Conservation (phyloP, 2,329 filamentous ascomycete genomes). For the Aspergillus japonicus region DNA sequence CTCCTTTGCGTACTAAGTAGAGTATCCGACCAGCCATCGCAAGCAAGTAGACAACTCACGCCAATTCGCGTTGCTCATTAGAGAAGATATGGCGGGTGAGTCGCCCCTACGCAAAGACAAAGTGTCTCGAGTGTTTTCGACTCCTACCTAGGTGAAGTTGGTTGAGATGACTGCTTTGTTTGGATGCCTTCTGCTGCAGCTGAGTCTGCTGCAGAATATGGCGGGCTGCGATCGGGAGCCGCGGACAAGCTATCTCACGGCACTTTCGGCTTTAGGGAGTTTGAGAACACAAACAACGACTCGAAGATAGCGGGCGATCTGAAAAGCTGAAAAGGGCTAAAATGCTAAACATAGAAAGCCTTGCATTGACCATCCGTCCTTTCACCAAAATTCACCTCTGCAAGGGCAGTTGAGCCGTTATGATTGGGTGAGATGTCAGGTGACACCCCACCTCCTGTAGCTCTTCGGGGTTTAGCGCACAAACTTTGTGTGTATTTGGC, state of each 20-base stretch:
- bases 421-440: conserved; percentile 13
- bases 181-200: background rate
- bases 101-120: too few relatives aligned
- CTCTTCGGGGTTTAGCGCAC: background rate
- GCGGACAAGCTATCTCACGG: background rate
- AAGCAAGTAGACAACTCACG: background rate
- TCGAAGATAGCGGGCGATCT: conserved; percentile 20
- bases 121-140: too few relatives aligned
- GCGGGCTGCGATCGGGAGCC: background rate
- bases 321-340: background rate
- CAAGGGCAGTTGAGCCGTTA: conserved; percentile 1
- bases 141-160: too few relatives aligned
- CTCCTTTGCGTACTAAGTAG: background rate
- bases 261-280: background rate
- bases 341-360: conserved; percentile 28
- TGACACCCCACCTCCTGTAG: conserved; percentile 12
- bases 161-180: background rate
- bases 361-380: conserved; percentile 19
- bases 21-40: background rate
- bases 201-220: background rate
- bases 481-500: conserved; percentile 8
- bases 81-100: background rate
- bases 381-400: conserved; percentile 7
- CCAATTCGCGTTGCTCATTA: background rate
- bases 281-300: background rate